Conservation (phyloP, 139 green algal genomes). For the Micractinium conductrix region DNA sequence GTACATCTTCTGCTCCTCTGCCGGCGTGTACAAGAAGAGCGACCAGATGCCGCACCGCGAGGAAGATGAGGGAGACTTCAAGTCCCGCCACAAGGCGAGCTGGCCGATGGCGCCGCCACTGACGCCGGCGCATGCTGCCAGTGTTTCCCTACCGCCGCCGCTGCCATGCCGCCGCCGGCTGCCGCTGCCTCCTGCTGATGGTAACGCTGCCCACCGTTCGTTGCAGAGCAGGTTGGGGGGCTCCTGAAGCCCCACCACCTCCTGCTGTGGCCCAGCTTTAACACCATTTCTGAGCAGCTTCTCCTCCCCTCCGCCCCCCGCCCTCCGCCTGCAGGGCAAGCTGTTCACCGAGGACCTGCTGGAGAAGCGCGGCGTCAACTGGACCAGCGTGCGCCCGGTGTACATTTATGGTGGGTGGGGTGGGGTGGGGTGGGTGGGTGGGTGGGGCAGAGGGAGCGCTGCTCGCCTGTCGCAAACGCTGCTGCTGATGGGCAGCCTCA, state of each 20-base stretch:
- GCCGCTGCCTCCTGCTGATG: no score
- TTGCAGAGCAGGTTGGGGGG: no score
- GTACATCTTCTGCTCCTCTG: slow-evolving; percentile 93
- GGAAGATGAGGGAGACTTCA: slow-evolving; percentile 88
- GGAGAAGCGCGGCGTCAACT: slow-evolving; percentile 78
- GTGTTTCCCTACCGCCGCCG: not conserved
- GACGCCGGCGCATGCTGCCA: not conserved
- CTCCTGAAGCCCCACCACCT: no score
- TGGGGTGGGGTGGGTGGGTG: not conserved
- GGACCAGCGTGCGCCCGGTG: slow-evolving; percentile 90
- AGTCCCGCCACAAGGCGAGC: slow-evolving; percentile 91
- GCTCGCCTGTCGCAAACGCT: not conserved
- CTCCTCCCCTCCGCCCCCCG: not conserved
- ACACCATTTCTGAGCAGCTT: not conserved
- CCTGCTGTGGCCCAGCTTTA: not conserved
- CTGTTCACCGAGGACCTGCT: slow-evolving; percentile 94
- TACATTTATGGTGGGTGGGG: slow-evolving; percentile 92
- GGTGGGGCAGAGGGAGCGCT: not conserved
- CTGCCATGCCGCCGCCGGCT: no score
- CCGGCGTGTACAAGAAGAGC: slow-evolving; percentile 96
- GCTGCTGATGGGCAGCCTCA: not conserved
- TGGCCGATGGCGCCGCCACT: no score
- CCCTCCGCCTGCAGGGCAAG: slow-evolving; percentile 80
- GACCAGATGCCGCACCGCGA: slow-evolving; percentile 94
- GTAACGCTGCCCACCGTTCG: no score